phyloP scores from a whole-genome alignment of 2,329 filamentous ascomycete species.

The Talaromyces atroroseus region DNA sequence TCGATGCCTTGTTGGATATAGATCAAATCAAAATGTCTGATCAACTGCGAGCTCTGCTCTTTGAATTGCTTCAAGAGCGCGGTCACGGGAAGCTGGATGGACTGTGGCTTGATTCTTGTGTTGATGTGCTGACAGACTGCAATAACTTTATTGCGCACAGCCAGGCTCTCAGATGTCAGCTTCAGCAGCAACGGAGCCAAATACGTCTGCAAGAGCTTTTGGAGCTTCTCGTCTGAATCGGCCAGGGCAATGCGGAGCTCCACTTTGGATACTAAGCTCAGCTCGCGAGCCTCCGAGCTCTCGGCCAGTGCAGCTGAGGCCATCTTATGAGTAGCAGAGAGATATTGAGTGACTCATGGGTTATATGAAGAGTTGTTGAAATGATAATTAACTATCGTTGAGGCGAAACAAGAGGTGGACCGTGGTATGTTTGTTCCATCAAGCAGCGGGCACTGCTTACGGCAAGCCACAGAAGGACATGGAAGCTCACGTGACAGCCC shows the following conservation, averaged over 20 bases:
- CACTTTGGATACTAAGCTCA: slow-evolving; percentile 76
- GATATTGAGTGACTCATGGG: neutral
- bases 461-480: slow-evolving; percentile 2
- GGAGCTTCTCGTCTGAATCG: slow-evolving; percentile 76
- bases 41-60: slow-evolving; percentile 63
- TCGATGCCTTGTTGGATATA: slow-evolving; percentile 82
- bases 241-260: slow-evolving; percentile 79
- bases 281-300: slow-evolving; percentile 57
- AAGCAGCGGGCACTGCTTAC: neutral
- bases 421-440: too few species aligned
- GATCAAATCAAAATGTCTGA: slow-evolving; percentile 81
- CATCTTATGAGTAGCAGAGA: slow-evolving; percentile 20
- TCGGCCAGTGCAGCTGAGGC: slow-evolving; percentile 25
- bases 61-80: slow-evolving; percentile 86
- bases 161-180: slow-evolving; percentile 70
- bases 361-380: neutral
- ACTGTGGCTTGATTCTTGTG: slow-evolving; percentile 55
- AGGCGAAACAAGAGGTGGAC: too few species aligned
- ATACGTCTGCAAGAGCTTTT: slow-evolving; percentile 70
- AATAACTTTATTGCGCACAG: slow-evolving; percentile 75
- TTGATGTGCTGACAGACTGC: slow-evolving; percentile 68
- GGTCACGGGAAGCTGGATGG: slow-evolving; percentile 76
- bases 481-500: slow-evolving; percentile 6
- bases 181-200: slow-evolving; percentile 80
- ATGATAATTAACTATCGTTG: neutral